phyloP scores from a whole-genome alignment of 2,329 filamentous ascomycete species.

The Cordyceps javanica region DNA sequence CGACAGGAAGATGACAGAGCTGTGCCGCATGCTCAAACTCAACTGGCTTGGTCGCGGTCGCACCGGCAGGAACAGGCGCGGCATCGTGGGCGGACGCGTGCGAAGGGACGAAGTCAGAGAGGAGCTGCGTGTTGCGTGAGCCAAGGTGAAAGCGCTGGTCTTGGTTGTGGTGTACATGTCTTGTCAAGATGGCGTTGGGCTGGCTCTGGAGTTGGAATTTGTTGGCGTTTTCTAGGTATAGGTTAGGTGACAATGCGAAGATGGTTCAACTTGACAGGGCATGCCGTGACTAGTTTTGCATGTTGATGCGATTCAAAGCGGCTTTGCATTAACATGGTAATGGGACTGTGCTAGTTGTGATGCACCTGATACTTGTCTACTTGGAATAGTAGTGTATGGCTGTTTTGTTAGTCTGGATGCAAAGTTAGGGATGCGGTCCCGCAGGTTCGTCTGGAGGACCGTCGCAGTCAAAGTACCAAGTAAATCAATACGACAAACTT shows the following conservation, averaged over 20 bases:
- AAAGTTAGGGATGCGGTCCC: too few species aligned
- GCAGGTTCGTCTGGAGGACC: too few species aligned
- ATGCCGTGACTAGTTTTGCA: too few species aligned
- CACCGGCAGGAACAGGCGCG: conserved; percentile 81
- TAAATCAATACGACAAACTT: too few species aligned
- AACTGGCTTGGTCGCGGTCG: conserved; percentile 93
- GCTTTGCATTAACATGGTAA: too few species aligned
- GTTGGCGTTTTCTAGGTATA: conserved; percentile 6
- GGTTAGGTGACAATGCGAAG: neutral
- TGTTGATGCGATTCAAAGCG: too few species aligned
- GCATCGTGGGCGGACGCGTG: conserved; percentile 70
- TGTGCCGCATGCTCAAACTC: conserved; percentile 84
- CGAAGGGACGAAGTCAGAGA: conserved; percentile 38
- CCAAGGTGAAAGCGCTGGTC: too few species aligned
- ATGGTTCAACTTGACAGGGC: neutral
- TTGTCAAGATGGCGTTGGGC: neutral
- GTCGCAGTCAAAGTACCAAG: too few species aligned
- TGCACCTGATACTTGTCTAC: too few species aligned
- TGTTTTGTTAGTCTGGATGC: too few species aligned
- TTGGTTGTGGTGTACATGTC: neutral
- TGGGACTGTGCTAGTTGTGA: too few species aligned
- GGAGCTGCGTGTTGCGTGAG: conserved; percentile 34
- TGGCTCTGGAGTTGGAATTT: neutral
- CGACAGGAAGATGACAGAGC: conserved; percentile 72
- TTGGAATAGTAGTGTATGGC: too few species aligned